Base-by-base conservation (phyloP, 2,329 filamentous ascomycete species). In the Coniochaeta sp. region DNA sequence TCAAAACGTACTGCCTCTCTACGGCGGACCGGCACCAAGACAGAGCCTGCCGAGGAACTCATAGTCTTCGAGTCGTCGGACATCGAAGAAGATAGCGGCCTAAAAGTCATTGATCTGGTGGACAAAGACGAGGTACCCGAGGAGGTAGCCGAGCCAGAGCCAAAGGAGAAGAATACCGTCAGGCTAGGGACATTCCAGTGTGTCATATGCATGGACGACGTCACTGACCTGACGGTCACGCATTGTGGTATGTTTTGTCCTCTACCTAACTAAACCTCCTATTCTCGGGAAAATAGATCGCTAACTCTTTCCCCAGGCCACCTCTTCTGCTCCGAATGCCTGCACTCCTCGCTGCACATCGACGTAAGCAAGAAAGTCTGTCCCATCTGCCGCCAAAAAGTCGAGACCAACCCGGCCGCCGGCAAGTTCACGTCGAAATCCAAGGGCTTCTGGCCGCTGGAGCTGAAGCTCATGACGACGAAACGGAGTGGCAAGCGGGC, bases 181-280 rank as follows among this genome's bases (percentile, higher is more conserved):
- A 84, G 82, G 69, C 70, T 89, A 17, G 75, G 78, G 52, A 74
- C 76, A 4, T 85, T 87, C 56, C 83, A 88, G 70, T 89, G 86
- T 63, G 83, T 85, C 50, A 88, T 89, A 61, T 89, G 86, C 71
- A 85, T 88, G 83, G 86, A 88, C 62, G 77, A 84, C 62, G 80
- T 77, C 28, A 80, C 78, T 1, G 75, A 77, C 31, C 67, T 89
- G 62, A 87, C 84, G 1, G 81, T 87, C 54, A 89, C 86, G 2
- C 83, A 87, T 70, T 89, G 86, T 71, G 86, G 86, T 88, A 82
- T 64, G 83, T 74, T 6, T 14, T 34, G 14, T 17, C 26, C 50
- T 33, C 22, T 26, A 3, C 22, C 47, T 28, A 14, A 19, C n/a
- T 17, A 6, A 14, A 36, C 34, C 5, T 17, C 36, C 3, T 38